Conservation (phyloP, 257 asterid species). For the Orobanche coerulescens region DNA sequence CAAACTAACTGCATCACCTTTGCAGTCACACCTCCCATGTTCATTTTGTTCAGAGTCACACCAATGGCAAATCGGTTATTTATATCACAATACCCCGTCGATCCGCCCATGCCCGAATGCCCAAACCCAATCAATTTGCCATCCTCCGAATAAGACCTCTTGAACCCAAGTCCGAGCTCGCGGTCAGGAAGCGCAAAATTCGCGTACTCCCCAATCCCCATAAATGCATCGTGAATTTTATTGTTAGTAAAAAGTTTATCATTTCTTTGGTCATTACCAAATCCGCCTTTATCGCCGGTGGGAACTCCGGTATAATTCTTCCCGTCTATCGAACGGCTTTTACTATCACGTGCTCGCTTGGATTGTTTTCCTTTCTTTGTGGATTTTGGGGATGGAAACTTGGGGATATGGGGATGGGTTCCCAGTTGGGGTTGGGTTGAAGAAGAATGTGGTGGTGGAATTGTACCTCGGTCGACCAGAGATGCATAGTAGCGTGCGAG, state of each 20-base stretch:
- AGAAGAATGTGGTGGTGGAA: slow-evolving; percentile 62
- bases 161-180: slow-evolving; percentile 84
- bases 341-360: slow-evolving; percentile 16
- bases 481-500: slow-evolving; percentile 95
- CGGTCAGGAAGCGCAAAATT: slow-evolving; percentile 46
- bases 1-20: slow-evolving; percentile 70
- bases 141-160: slow-evolving; percentile 54
- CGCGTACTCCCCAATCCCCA: slow-evolving; percentile 72
- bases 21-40: slow-evolving; percentile 74
- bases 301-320: slow-evolving; percentile 42
- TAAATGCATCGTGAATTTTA: slow-evolving; percentile 64
- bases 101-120: slow-evolving; percentile 96
- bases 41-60: slow-evolving; percentile 78
- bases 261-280: neutral
- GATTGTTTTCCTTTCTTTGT: slow-evolving; percentile 37
- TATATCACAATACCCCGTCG: slow-evolving; percentile 68
- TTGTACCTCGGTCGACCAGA: slow-evolving; percentile 55
- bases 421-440: slow-evolving; percentile 67
- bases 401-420: slow-evolving; percentile 71
- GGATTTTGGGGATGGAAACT: slow-evolving; percentile 36
- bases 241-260: slow-evolving; percentile 48
- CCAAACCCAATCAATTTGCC: slow-evolving; percentile 75
- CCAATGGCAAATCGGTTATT: slow-evolving; percentile 65
- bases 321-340: slow-evolving; percentile 18
- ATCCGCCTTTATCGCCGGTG: slow-evolving; percentile 21